Conservation (phyloP, 2,329 filamentous ascomycete species). For the Sclerotinia minor region DNA sequence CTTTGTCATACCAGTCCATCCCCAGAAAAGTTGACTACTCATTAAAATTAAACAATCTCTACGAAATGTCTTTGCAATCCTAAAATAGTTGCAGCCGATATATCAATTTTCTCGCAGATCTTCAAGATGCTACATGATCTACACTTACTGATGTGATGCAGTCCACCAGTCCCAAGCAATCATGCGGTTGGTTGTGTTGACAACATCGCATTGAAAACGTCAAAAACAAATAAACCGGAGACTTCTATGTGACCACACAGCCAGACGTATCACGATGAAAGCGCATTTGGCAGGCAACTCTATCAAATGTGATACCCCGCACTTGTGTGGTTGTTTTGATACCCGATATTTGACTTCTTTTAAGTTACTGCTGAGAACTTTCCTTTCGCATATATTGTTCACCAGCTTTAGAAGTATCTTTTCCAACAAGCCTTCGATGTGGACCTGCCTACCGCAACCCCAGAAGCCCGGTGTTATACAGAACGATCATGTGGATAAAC, state of each 20-base stretch:
- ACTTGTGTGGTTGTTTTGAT: slow-evolving; percentile 3
- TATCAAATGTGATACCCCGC: slow-evolving; percentile 18
- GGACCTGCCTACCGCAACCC: slow-evolving; percentile 4
- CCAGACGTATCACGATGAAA: background rate
- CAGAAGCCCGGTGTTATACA: slow-evolving; percentile 10
- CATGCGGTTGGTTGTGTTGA: background rate
- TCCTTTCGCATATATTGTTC: background rate
- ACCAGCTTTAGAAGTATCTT: background rate
- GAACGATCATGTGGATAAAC: slow-evolving; percentile 20
- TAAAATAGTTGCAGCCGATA: background rate
- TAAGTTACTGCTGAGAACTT: slow-evolving; percentile 8
- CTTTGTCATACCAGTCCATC: background rate
- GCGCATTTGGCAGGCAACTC: background rate
- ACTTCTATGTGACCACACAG: background rate
- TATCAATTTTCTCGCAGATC: background rate
- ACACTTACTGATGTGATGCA: background rate
- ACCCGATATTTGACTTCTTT: slow-evolving; percentile 10
- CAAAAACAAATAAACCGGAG: background rate
- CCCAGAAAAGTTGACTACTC: background rate
- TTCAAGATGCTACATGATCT: background rate
- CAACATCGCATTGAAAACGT: background rate
- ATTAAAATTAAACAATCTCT: background rate
- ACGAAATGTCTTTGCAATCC: background rate
- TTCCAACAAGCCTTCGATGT: background rate
- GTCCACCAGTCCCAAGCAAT: background rate